Conservation (phyloP, 2,329 filamentous ascomycete species). For the Diaporthe eres region DNA sequence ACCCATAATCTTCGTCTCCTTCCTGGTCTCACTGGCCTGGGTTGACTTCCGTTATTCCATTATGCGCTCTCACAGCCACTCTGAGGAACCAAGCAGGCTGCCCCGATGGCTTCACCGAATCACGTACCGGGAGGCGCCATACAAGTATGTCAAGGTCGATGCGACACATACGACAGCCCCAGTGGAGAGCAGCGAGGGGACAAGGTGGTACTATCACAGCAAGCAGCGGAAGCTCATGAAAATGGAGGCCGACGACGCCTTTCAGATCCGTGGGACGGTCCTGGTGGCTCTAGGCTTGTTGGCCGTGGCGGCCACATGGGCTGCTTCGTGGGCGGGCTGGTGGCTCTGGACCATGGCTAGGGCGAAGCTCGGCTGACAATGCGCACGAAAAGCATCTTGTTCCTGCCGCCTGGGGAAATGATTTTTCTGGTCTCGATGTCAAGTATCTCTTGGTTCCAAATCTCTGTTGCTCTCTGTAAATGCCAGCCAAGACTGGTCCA, state of each 20-base stretch:
- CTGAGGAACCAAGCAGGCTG: conserved; percentile 49
- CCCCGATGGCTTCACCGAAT: conserved; percentile 59
- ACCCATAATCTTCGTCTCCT: conserved; percentile 74
- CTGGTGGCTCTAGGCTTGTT: conserved; percentile 62
- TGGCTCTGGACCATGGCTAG: conserved; percentile 41
- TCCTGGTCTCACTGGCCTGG: conserved; percentile 74
- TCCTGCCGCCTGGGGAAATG: background rate
- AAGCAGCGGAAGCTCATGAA: conserved; percentile 73
- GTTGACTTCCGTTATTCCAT: conserved; percentile 71
- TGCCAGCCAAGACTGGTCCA: conserved; percentile 21
- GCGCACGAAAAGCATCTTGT: background rate
- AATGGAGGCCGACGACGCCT: conserved; percentile 74
- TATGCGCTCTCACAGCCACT: conserved; percentile 59
- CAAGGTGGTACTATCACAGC: conserved; percentile 64
- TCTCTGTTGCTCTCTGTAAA: background rate
- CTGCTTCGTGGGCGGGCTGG: conserved; percentile 45
- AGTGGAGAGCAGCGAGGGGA: conserved; percentile 45
- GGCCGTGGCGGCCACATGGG: conserved; percentile 50
- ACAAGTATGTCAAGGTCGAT: conserved; percentile 52
- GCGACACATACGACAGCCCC: background rate
- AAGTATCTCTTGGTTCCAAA: background rate
- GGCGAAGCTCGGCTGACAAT: conserved; percentile 10
- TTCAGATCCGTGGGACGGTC: conserved; percentile 70
- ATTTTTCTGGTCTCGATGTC: background rate
- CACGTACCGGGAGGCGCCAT: conserved; percentile 57